These are phyloP conservation scores for Candida krabiensis DNA, from an alignment of 805 yeast species.

Conservation along the genomic window DNA sequence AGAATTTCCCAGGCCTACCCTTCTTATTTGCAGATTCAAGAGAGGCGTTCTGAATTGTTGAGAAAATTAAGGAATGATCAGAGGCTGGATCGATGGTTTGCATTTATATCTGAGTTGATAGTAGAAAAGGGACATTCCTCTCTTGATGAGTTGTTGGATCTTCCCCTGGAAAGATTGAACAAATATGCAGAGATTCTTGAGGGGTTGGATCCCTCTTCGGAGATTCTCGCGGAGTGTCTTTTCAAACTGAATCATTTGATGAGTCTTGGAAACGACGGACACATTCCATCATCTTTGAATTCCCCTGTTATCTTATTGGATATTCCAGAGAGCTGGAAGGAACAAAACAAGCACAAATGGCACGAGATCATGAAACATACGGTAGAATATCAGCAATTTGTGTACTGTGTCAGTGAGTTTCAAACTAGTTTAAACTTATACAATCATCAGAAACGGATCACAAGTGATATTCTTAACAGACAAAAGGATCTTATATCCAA, in stretches of 20 bases:
- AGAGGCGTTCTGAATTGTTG: conserved; percentile 8
- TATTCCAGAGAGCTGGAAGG: conserved; percentile 25
- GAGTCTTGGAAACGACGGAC: background rate
- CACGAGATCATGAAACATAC: conserved; percentile 16
- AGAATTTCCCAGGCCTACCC: conserved; percentile 28
- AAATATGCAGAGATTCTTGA: conserved; percentile 4
- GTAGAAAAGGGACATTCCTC: background rate
- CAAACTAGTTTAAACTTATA: conserved; percentile 7
- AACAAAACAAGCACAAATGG: conserved; percentile 21
- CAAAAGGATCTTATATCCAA: conserved; percentile 13
- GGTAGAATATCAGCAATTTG: conserved; percentile 19
- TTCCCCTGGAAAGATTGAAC: conserved; percentile 7
- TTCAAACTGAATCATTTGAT: conserved; percentile 1
- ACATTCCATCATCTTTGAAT: background rate
- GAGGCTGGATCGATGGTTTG: conserved; percentile 16
- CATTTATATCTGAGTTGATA: conserved; percentile 5
- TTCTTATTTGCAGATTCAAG: conserved; percentile 17
- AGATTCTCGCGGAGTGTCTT: conserved; percentile 3
- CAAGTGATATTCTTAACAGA: conserved; percentile 10
- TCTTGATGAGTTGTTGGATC: conserved; percentile 6
- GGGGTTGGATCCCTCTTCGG: conserved; percentile 3
- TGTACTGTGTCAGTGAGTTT: conserved; percentile 18
- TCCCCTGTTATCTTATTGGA: conserved; percentile 18
- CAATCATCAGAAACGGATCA: conserved; percentile 8
- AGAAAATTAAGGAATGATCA: conserved; percentile 4